Conservation (phyloP, 179 eudicot species). For the Heliamphora pulchella region DNA sequence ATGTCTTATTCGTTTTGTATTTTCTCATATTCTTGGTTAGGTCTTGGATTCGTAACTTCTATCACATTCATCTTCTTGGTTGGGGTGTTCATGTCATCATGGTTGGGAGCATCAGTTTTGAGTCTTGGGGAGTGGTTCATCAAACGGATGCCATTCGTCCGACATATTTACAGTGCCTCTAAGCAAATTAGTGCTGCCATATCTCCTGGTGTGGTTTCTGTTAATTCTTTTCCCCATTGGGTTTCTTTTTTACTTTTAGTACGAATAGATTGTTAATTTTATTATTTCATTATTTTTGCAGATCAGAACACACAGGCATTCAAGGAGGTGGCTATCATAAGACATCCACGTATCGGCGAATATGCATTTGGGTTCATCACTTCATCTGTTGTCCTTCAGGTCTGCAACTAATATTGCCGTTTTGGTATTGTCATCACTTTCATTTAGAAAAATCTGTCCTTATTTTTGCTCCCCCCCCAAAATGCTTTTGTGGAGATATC, state of each 20-base stretch:
- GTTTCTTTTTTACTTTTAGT: not conserved
- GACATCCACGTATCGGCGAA: conserved; percentile 70
- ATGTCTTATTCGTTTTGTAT: not conserved
- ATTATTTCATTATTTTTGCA: conserved; percentile 18
- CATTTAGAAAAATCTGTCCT: not conserved
- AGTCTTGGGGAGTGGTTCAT: conserved; percentile 65
- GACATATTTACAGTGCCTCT: conserved; percentile 60
- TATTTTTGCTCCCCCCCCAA: not conserved
- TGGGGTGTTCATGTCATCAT: conserved; percentile 63
- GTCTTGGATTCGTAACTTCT: conserved; percentile 62
- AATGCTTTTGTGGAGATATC: not conserved
- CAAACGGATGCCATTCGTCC: conserved; percentile 59
- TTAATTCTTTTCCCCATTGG: not conserved
- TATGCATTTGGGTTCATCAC: conserved; percentile 73
- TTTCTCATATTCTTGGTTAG: conserved; percentile 24
- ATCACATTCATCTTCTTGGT: conserved; percentile 54
- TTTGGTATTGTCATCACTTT: not conserved
- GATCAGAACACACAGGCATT: conserved; percentile 70
- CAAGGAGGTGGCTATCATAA: conserved; percentile 66
- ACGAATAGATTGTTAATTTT: conserved; percentile 9
- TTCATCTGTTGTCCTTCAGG: conserved; percentile 63
- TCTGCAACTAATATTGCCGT: conserved; percentile 16
- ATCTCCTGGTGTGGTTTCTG: conserved; percentile 44
- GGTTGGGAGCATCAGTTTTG: conserved; percentile 59
- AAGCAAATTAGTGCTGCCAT: conserved; percentile 68